Evolutionary conservation across 2,329 filamentous ascomycete genomes (phyloP).

Genomic region (Trichophyton simii): DNA sequence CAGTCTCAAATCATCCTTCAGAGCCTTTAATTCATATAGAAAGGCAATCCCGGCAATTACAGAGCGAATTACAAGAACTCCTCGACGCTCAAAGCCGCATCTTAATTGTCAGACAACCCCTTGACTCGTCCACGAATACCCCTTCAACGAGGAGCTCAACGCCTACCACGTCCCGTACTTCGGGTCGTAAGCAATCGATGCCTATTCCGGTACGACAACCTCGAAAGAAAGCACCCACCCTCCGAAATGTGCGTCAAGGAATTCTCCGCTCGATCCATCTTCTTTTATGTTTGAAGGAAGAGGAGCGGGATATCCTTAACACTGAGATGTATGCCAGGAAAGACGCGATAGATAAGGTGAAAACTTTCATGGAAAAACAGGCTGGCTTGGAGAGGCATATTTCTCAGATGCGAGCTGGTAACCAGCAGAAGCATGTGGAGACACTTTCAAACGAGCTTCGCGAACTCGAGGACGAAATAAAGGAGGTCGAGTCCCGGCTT

Average conservation of each 20-base stretch:
- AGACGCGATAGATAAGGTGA: slow-evolving; percentile 38
- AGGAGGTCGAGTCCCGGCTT: slow-evolving; percentile 44
- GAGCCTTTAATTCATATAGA: slow-evolving; percentile 40
- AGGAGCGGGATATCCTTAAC: slow-evolving; percentile 42
- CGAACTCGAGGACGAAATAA: slow-evolving; percentile 44
- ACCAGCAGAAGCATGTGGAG: slow-evolving; percentile 33
- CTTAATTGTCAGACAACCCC: slow-evolving; percentile 38
- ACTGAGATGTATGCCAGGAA: slow-evolving; percentile 35
- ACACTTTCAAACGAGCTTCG: slow-evolving; percentile 40
- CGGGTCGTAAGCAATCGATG: slow-evolving; percentile 23
- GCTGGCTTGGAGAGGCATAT: slow-evolving; percentile 41
- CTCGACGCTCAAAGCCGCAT: slow-evolving; percentile 51
- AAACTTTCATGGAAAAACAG: slow-evolving; percentile 40
- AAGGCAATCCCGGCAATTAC: slow-evolving; percentile 41
- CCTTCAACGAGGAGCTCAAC: slow-evolving; percentile 36
- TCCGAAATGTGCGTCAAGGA: slow-evolving; percentile 42
- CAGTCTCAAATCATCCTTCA: slow-evolving; percentile 21
- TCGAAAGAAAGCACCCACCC: slow-evolving; percentile 35
- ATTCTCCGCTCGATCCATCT: slow-evolving; percentile 46
- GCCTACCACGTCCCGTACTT: slow-evolving; percentile 20
- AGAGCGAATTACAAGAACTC: slow-evolving; percentile 45
- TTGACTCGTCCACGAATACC: slow-evolving; percentile 29
- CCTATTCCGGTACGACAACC: slow-evolving; percentile 30
- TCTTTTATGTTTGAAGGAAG: slow-evolving; percentile 43
- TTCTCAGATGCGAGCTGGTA: slow-evolving; percentile 35